Percentiles rank a stretch among this genome's conserved stretches.
These are phyloP conservation scores for Rhynchospora tenuis DNA, from an alignment of 176 grass and related monocot species.

Conservation along the genomic window DNA sequence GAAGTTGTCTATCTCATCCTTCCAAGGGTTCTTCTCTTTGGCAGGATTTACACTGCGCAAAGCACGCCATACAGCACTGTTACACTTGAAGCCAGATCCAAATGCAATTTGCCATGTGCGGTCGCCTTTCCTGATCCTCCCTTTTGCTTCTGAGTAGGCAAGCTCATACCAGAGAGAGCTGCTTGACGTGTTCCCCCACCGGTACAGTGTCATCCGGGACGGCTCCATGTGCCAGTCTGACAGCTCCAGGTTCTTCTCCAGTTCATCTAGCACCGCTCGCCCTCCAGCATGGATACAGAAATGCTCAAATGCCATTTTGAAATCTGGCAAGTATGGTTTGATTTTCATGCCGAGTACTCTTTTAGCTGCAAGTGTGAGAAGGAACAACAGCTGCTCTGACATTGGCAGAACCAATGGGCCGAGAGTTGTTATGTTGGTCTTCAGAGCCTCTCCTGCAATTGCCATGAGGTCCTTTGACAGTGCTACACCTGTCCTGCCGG, in stretches of 20 bases:
- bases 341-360: constrained; percentile 39
- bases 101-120: constrained; percentile 47
- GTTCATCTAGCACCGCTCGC: constrained; percentile 60
- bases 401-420: constrained; percentile 78
- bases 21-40: constrained; percentile 58
- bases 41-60: constrained; percentile 39
- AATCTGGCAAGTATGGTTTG: constrained; percentile 73
- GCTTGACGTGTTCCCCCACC: constrained; percentile 72
- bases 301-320: constrained; percentile 95
- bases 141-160: constrained; percentile 52
- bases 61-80: constrained; percentile 76
- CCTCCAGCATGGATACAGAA: constrained; percentile 97
- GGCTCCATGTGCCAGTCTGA: constrained; percentile 58
- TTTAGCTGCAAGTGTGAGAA: constrained; percentile 32
- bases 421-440: constrained; percentile 79
- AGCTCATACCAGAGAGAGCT: constrained; percentile 75
- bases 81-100: constrained; percentile 70
- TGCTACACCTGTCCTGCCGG: constrained; percentile 38
- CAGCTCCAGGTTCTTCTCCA: constrained; percentile 63
- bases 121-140: constrained; percentile 36
- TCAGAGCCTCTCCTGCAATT: constrained; percentile 68
- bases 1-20: constrained; percentile 49
- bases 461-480: constrained; percentile 88
- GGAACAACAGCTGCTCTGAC: constrained; percentile 81
- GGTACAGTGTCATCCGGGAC: constrained; percentile 58